Evolutionary conservation across 2,329 filamentous ascomycete species (phyloP), one percentile per base, ranked within the genome.

Genomic region (Neonectria magnoliae): DNA sequence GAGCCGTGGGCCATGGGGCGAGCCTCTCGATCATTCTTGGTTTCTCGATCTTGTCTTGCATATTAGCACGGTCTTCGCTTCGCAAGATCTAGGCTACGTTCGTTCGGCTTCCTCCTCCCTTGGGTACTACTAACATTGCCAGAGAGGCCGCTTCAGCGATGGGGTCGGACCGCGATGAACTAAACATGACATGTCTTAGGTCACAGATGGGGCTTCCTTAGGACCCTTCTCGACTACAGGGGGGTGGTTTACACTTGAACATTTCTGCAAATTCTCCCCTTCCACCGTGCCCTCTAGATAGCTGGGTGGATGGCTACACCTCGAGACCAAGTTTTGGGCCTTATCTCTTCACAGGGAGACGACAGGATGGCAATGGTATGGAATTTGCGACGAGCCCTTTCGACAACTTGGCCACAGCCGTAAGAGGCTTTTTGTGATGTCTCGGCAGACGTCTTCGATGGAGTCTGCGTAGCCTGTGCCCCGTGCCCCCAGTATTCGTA

Each of bases 31-130:
- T 69, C 65, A 29, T 55, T 61, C 60, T 54, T 33, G 16, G 58
- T 54, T 62, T 51, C 51, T 63, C 47, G 66, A 68, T 69, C 66
- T 69, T 71, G 66, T 66, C 64, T 72, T 63, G 13, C 48, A 51
- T 14, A 61, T 64, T 55, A 72, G 64, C 47, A 36, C 58, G 56
- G 44, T 38, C 52, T 53, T 64, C 68, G 62, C 68, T 57, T 68
- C 61, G 65, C 45, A 52, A 61, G 62, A 71, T 69, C 68, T 64
- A 47, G 51, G 50, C 50, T 60, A 59, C 57, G 50, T 60, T 48
- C 36, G 36, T 38, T 38, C 36, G 14, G 31, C 51, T 44, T 62
- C 51, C 44, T 58, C 62, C 60, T 70, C 70, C 60, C 66, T 68
- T 62, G 33, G 58, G 11, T 33, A 11, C 31, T 33, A 11, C 31